Conservation (phyloP, 2,329 filamentous ascomycete species). For the Seiridium cupressi region DNA sequence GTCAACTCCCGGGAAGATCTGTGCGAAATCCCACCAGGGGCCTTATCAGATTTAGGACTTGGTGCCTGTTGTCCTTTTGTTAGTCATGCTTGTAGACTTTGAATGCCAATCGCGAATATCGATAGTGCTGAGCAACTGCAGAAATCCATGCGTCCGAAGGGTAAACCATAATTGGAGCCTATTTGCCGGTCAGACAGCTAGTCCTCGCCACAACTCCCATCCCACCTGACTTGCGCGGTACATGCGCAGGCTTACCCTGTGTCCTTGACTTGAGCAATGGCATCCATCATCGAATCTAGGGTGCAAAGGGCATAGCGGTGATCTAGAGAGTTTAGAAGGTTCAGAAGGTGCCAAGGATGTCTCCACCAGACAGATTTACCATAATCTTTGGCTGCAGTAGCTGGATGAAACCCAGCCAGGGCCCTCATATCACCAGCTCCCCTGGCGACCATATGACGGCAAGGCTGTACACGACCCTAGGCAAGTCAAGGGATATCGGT, state of each 20-base stretch:
- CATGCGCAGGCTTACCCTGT: background rate
- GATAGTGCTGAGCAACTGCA: background rate
- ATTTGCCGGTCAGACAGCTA: background rate
- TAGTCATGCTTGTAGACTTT: background rate
- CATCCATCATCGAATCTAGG: background rate
- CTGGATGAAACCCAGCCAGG: conserved; percentile 2
- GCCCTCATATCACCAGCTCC: background rate
- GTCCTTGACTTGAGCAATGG: no score
- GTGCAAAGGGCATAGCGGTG: background rate
- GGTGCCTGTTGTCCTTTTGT: background rate
- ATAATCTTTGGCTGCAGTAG: conserved; percentile 3
- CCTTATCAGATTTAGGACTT: background rate
- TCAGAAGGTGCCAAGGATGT: background rate
- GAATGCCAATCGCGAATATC: background rate
- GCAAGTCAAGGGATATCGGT: background rate
- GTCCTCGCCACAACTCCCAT: background rate
- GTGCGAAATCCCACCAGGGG: background rate
- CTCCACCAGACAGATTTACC: conserved; percentile 3
- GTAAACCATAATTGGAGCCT: background rate
- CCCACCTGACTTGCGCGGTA: background rate
- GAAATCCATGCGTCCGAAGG: background rate
- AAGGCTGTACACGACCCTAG: background rate
- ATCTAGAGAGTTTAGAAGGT: background rate
- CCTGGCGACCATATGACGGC: background rate
- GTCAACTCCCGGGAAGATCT: conserved; percentile 18